Evolutionary conservation across 345 rosid species (phyloP).

Genomic region (Arabidopsis thaliana): DNA sequence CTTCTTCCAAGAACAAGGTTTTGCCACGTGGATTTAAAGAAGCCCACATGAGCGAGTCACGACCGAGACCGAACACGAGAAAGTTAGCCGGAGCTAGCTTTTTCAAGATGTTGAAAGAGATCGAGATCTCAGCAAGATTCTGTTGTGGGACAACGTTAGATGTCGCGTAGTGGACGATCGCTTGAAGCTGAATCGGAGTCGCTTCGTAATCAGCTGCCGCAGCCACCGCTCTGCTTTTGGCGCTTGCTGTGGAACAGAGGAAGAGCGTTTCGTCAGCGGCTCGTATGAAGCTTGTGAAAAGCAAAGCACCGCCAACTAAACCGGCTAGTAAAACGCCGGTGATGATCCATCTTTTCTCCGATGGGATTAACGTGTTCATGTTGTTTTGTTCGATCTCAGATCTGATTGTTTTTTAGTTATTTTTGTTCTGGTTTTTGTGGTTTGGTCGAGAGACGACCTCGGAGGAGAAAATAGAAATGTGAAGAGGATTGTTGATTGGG

Average conservation of each 20-base stretch:
- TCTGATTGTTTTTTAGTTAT: conserved; percentile 18
- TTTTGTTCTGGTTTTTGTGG: background rate
- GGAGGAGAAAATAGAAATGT: conserved; percentile 34
- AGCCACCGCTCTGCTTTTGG: conserved; percentile 36
- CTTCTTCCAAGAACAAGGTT: conserved; percentile 74
- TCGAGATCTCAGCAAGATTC: conserved; percentile 54
- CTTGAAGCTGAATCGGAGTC: conserved; percentile 58
- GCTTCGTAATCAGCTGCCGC: conserved; percentile 39
- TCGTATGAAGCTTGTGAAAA: conserved; percentile 43
- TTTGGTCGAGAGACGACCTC: conserved; percentile 22
- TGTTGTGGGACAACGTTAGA: conserved; percentile 58
- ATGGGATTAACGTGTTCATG: conserved; percentile 40
- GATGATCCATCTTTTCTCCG: conserved; percentile 50
- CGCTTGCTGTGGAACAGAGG: conserved; percentile 47
- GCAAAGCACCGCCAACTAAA: conserved; percentile 44
- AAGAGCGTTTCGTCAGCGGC: conserved; percentile 45
- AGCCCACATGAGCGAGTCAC: conserved; percentile 69
- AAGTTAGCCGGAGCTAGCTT: conserved; percentile 56
- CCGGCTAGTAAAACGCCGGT: conserved; percentile 40
- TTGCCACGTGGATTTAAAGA: conserved; percentile 66
- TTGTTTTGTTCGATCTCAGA: conserved; percentile 27
- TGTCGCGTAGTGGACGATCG: conserved; percentile 71
- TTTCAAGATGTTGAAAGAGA: conserved; percentile 54
- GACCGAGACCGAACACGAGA: conserved; percentile 71
- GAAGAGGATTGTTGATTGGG: conserved; percentile 23